These are phyloP conservation scores for Boletus huronensis DNA, from an alignment of 768 basidiomycete genomes.

Conservation along the genomic window DNA sequence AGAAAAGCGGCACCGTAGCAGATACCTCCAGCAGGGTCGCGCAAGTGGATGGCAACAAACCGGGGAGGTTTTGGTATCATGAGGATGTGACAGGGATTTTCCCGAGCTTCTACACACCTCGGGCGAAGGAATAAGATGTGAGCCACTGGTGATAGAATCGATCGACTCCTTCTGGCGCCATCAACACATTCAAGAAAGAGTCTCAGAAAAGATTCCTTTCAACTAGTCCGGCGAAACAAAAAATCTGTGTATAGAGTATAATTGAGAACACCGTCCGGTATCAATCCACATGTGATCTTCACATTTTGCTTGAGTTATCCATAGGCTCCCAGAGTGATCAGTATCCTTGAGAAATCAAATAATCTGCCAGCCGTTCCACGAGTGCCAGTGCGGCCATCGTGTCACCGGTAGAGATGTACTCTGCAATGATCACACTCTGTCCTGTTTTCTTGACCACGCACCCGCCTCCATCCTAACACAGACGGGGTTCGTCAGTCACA, in stretches of 20 bases:
- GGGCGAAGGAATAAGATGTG: constrained; percentile 1
- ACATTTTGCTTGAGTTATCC: not conserved
- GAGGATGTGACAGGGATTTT: constrained; percentile 51
- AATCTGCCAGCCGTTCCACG: constrained; percentile 22
- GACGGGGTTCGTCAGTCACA: not conserved
- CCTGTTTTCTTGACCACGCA: constrained; percentile 27
- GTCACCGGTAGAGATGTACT: constrained; percentile 12
- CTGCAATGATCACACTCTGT: constrained; percentile 26
- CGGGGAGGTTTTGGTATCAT: constrained; percentile 52
- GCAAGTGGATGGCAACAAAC: not conserved
- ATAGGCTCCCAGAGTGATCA: constrained; percentile 5
- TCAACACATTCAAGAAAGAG: not conserved
- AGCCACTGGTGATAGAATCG: not conserved
- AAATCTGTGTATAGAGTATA: not conserved
- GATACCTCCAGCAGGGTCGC: not conserved
- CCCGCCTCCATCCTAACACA: constrained; percentile 16
- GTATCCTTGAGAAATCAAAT: constrained; percentile 23
- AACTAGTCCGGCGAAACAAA: not conserved
- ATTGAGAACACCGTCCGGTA: not conserved
- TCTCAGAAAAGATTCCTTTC: not conserved
- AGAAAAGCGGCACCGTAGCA: constrained; percentile 12
- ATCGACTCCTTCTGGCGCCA: not conserved
- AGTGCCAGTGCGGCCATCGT: constrained; percentile 11
- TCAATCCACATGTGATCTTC: constrained; percentile 7
- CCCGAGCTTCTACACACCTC: constrained; percentile 49